Evolutionary conservation across 78 protist species (phyloP).

Genomic region (Dictyostelium intermedium): DNA sequence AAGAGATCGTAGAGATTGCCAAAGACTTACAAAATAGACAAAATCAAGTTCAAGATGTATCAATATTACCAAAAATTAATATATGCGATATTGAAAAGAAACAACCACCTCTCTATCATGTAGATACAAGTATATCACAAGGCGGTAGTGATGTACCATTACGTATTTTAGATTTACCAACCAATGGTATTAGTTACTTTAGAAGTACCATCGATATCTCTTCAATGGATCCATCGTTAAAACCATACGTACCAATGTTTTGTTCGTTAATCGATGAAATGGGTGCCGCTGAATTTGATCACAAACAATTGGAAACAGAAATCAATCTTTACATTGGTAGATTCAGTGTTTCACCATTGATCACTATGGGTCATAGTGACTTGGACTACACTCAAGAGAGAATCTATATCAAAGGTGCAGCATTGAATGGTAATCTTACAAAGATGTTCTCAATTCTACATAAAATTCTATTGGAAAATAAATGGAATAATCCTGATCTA

Average conservation of each 20-base stretch:
- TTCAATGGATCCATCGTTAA: constrained; percentile 2
- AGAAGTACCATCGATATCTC: constrained; percentile 45
- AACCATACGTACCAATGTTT: constrained; percentile 50
- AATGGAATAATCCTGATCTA: constrained; percentile 66
- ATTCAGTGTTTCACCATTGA: constrained; percentile 35
- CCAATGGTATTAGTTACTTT: constrained; percentile 70
- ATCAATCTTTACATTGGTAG: constrained; percentile 48
- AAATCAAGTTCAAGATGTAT: constrained; percentile 36
- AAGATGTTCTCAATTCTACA: constrained; percentile 53
- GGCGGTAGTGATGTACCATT: background rate
- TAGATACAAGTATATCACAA: background rate
- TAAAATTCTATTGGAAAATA: constrained; percentile 22
- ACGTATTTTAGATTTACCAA: constrained; percentile 34
- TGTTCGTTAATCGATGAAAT: constrained; percentile 4
- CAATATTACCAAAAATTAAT: constrained; percentile 21
- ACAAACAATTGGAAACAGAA: constrained; percentile 58
- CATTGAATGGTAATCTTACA: constrained; percentile 15
- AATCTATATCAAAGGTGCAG: constrained; percentile 19
- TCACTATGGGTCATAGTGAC: background rate
- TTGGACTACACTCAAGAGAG: background rate
- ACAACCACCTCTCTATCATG: background rate
- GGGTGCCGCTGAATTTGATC: constrained; percentile 64
- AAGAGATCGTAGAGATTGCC: constrained; percentile 3
- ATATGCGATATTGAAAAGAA: constrained; percentile 45
- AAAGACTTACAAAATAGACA: constrained; percentile 56